Evolutionary conservation across 768 basidiomycete genomes (phyloP).

Genomic region (Tulasnella sp.): DNA sequence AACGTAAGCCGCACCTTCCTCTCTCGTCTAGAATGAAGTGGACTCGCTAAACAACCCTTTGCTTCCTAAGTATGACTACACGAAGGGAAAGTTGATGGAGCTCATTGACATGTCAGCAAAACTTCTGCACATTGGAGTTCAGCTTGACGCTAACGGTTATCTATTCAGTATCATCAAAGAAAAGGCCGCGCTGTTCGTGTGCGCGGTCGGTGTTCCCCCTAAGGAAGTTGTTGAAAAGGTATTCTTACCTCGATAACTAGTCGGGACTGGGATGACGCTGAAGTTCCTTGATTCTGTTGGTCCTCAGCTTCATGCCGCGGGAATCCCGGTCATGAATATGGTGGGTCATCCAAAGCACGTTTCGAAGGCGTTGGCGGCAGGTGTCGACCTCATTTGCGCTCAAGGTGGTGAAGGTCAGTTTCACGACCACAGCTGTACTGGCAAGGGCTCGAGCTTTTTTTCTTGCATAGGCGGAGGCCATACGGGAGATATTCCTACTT

Average conservation of each 20-base stretch:
- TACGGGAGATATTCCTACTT: constrained; percentile 66
- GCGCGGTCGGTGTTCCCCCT: constrained; percentile 66
- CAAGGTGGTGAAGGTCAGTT: constrained; percentile 42
- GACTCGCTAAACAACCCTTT: too few species aligned
- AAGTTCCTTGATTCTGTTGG: not conserved
- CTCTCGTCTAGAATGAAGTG: too few species aligned
- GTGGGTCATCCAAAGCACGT: constrained; percentile 77
- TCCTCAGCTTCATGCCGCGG: constrained; percentile 56
- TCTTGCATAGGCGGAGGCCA: constrained; percentile 79
- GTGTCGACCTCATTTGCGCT: constrained; percentile 86
- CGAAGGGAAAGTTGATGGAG: constrained; percentile 65
- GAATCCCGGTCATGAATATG: constrained; percentile 72
- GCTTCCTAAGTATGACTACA: constrained; percentile 55
- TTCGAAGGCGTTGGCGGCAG: constrained; percentile 62
- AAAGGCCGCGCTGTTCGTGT: constrained; percentile 71
- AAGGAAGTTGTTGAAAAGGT: constrained; percentile 66
- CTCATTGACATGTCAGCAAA: constrained; percentile 52
- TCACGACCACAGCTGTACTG: not conserved
- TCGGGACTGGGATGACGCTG: not conserved
- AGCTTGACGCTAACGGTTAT: not conserved
- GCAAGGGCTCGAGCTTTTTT: constrained; percentile 24
- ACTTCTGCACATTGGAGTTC: not conserved
- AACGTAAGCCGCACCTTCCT: not conserved
- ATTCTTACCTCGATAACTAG: not conserved
- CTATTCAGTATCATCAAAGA: constrained; percentile 48